Base-by-base conservation (phyloP, 2,329 filamentous ascomycete species). In the Aureobasidium uvarum region DNA sequence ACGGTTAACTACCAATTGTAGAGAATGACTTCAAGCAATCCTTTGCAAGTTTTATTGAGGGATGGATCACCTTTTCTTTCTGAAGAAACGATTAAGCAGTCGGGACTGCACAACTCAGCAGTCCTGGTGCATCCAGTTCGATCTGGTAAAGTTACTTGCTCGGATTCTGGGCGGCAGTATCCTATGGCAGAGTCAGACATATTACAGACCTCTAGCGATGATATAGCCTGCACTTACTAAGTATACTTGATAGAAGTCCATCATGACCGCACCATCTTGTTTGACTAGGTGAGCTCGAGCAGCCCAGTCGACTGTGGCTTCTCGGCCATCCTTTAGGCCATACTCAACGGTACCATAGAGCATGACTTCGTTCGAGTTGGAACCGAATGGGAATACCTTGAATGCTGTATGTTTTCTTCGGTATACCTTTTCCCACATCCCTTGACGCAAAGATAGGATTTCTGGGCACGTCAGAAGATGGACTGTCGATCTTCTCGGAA, bases 171-270 rank as follows among this genome's bases (percentile, higher is more conserved):
- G 68, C 66, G 38, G 66, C 68, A 41, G 68, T 66, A 23, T 69
- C 68, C 68, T 69, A 36, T 31, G 38, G 7, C 31, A 14, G 23
- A n/a, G 33, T 64, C 51, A 64, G 62, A 50, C 2, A 20, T 38
- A 23, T 10, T 6, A 8, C 36, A n/a, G 2, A 6, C 8, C 25
- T 7, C 7, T 6, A 6, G 39, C 10, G n/a, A 43, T 16, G 48
- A 5, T 11, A 14, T 54, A 11, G 2, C 11, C 3, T 7, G 1
- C 10, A 50, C 65, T 51, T 43, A 83, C 82, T 69, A 84, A 67
- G 70, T 84, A 85, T 6, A 85, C 81, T 71, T 84, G 82, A 72
- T 85, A 85, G 68, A 80, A 82, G 36, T 77, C 74, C 76, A 84
- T 78, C 74, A 79, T 84, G 71, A 85, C 81, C 68, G 79, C 80